Base-by-base conservation (phyloP, 2,329 filamentous ascomycete species). In the Diatrype stigma region DNA sequence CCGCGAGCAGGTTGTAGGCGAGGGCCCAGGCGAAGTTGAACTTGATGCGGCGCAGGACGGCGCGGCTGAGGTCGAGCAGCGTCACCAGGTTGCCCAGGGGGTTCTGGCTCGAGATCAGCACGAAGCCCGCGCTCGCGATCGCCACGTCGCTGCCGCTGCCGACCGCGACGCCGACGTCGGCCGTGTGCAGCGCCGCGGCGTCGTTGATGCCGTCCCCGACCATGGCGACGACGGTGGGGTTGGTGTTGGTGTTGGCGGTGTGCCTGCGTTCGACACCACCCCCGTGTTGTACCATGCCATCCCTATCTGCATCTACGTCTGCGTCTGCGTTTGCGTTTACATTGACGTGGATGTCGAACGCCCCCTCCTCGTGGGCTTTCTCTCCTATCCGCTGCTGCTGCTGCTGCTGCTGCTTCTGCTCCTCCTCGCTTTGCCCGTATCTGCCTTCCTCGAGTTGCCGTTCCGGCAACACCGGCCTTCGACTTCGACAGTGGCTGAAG, bases 201-300 rank as follows among this genome's bases (percentile, higher is more conserved):
- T 96, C 90, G 69, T 96, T 96, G 72, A 94, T 90, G 59, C 90
- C 90, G 66, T 95, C 90, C 51, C 90, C 90, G 5, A 94, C 86
- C 82, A 96, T 95, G 59, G 88, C 90, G 5, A 96, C 81, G 47
- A 71, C 76, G 8, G 77, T 76, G 4, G 79, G 22, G n/a, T n/a
- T n/a, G n/a, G n/a, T n/a, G n/a, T n/a, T n/a, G n/a, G n/a, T n/a
- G n/a, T n/a, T n/a, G n/a, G n/a, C n/a, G n/a, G n/a, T n/a, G n/a
- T n/a, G n/a, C n/a, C n/a, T n/a, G n/a, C n/a, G n/a, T n/a, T n/a
- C n/a, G n/a, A n/a, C n/a, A n/a, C n/a, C n/a, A n/a, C n/a, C n/a
- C n/a, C n/a, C n/a, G n/a, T n/a, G n/a, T n/a, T n/a, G n/a, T n/a
- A n/a, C n/a, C n/a, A n/a, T 30, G 10, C 10, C 10, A 10, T 30